A percentile compares a stretch with the other conserved stretches of the same genome.
Evolutionary conservation across 176 grass and related monocot genomes (phyloP).

Genomic region (Carex kokanica): DNA sequence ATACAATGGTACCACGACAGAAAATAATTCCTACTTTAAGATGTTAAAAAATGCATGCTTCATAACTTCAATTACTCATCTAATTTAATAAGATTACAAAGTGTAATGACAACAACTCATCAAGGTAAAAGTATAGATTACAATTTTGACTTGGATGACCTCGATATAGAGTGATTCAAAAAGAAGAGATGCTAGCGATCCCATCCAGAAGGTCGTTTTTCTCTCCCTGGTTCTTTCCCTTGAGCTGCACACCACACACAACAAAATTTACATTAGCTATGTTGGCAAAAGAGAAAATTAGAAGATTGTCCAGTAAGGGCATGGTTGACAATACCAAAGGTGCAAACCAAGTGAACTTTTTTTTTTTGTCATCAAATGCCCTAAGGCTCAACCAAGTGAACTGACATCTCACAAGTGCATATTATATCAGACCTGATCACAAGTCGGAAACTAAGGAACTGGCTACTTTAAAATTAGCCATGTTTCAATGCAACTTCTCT

Average conservation of each 20-base stretch:
- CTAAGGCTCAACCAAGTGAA: not conserved
- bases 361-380: too few species aligned
- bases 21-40: not conserved
- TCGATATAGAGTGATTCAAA: not conserved
- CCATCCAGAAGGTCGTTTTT: constrained; percentile 82
- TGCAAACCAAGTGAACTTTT: not conserved
- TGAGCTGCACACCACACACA: constrained; percentile 51
- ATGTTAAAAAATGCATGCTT: not conserved
- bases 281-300: constrained; percentile 3
- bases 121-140: constrained; percentile 12
- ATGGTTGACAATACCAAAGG: not conserved
- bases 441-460: not conserved
- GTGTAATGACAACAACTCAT: not conserved
- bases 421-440: not conserved
- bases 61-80: not conserved
- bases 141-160: not conserved
- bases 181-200: constrained; percentile 48
- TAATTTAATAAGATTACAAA: not conserved
- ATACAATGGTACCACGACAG: not conserved
- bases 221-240: constrained; percentile 64
- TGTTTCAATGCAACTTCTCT: not conserved
- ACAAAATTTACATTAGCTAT: constrained; percentile 26
- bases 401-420: not conserved
- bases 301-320: not conserved
- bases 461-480: not conserved